These are phyloP conservation scores for Picochlorum sp. DNA, from an alignment of 139 green algal genomes.

Conservation along the genomic window DNA sequence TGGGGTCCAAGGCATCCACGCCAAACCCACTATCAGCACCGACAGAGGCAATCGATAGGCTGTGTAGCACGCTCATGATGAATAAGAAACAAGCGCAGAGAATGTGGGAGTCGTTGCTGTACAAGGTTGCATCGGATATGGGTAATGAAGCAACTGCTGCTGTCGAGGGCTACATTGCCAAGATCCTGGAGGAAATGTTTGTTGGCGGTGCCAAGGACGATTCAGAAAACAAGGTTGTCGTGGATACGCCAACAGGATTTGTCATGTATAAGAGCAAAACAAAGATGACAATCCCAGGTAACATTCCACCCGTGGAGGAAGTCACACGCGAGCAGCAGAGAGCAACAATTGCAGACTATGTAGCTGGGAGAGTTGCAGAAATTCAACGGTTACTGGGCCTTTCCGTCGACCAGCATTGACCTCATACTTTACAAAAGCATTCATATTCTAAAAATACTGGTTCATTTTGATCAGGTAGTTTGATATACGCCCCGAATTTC, in stretches of 20 bases:
- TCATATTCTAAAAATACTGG: slow-evolving; percentile 81
- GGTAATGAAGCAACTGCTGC: background rate
- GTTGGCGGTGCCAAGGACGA: slow-evolving; percentile 5
- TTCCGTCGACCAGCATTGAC: background rate
- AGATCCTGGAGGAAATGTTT: background rate
- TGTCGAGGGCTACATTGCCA: background rate
- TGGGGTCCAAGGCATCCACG: background rate
- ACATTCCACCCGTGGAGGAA: background rate
- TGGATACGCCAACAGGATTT: slow-evolving; percentile 15
- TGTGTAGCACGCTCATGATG: slow-evolving; percentile 22
- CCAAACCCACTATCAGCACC: slow-evolving; percentile 16
- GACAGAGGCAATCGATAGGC: background rate
- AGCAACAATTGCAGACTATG: background rate
- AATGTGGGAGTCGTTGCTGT: slow-evolving; percentile 12
- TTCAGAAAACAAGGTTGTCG: slow-evolving; percentile 8
- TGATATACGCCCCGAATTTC: slow-evolving; percentile 59
- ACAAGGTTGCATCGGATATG: background rate
- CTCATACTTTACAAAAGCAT: slow-evolving; percentile 67
- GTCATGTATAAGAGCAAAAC: slow-evolving; percentile 5
- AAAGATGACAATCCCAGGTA: background rate
- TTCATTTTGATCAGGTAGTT: slow-evolving; percentile 26
- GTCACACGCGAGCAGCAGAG: slow-evolving; percentile 1
- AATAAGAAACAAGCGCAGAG: slow-evolving; percentile 20
- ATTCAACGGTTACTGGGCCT: background rate
- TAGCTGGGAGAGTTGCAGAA: slow-evolving; percentile 2